Evolutionary conservation across 2,329 filamentous ascomycete species (phyloP).

Genomic region (Stachybotrys chartarum): DNA sequence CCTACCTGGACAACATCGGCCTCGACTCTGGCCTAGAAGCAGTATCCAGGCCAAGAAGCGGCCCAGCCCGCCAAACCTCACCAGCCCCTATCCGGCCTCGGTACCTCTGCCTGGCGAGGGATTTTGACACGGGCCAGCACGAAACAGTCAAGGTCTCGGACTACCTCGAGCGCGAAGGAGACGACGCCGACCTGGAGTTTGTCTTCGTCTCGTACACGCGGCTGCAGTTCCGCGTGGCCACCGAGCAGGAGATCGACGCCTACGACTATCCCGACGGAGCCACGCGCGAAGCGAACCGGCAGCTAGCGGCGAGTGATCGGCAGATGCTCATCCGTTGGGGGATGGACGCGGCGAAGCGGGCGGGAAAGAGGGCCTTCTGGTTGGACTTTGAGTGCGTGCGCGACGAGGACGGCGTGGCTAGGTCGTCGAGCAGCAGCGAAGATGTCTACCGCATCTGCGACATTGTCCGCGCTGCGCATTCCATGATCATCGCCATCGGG

Average conservation of each 20-base stretch:
- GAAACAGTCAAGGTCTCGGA: slow-evolving; percentile 16
- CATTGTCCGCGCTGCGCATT: slow-evolving; percentile 32
- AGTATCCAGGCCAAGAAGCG: neutral
- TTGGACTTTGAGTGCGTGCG: slow-evolving; percentile 34
- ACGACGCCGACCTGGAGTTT: slow-evolving; percentile 20
- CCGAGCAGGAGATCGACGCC: slow-evolving; percentile 8
- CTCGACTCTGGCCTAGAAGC: neutral
- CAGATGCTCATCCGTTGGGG: slow-evolving; percentile 24
- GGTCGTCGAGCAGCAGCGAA: slow-evolving; percentile 15
- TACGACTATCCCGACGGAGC: slow-evolving; percentile 7
- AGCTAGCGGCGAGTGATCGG: slow-evolving; percentile 14
- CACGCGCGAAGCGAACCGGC: slow-evolving; percentile 8
- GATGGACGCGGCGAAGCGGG: slow-evolving; percentile 26
- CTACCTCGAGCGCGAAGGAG: slow-evolving; percentile 12
- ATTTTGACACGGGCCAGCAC: slow-evolving; percentile 5
- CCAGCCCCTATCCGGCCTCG: slow-evolving; percentile 3
- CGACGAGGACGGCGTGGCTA: slow-evolving; percentile 18
- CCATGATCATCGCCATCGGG: slow-evolving; percentile 32
- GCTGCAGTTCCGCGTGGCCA: slow-evolving; percentile 27
- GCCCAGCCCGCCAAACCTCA: neutral
- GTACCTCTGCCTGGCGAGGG: slow-evolving; percentile 15
- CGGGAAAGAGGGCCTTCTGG: slow-evolving; percentile 33
- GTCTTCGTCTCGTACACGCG: slow-evolving; percentile 34
- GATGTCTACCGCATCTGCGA: slow-evolving; percentile 36
- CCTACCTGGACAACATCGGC: neutral